phyloP scores from a whole-genome alignment of 441 rosid species.

The Brassica hybrid region DNA sequence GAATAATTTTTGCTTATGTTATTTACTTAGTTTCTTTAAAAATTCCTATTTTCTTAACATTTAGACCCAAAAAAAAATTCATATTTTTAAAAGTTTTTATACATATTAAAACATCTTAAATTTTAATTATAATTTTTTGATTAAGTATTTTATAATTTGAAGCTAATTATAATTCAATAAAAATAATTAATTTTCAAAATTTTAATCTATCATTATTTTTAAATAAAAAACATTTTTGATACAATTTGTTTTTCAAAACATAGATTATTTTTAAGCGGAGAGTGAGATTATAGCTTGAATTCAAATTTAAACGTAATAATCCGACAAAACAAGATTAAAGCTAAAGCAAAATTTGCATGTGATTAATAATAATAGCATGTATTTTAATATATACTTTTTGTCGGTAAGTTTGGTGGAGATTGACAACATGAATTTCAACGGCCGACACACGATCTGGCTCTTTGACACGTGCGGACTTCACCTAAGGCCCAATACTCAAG shows the following conservation, averaged over 20 bases:
- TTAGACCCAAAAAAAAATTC: too few species aligned
- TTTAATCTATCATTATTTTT: too few species aligned
- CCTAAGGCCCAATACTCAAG: constrained; percentile 1
- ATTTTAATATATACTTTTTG: not conserved
- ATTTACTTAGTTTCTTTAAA: not conserved
- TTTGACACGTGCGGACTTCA: constrained; percentile 17
- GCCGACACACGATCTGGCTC: constrained; percentile 18
- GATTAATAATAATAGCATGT: not conserved
- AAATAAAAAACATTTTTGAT: too few species aligned
- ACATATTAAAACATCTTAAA: too few species aligned
- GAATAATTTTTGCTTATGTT: constrained; percentile 9
- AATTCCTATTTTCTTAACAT: too few species aligned
- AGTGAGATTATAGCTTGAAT: not conserved
- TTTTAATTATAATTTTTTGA: too few species aligned
- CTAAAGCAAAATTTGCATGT: constrained; percentile 2
- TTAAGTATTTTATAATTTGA: too few species aligned
- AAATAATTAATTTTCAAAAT: too few species aligned
- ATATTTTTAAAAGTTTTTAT: too few species aligned
- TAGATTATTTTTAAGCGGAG: not conserved
- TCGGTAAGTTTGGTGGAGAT: constrained; percentile 18
- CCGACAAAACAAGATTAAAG: constrained; percentile 6
- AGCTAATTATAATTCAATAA: too few species aligned
- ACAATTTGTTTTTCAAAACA: too few species aligned
- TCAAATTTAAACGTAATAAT: not conserved
- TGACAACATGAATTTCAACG: not conserved